Percentiles rank a stretch among this genome's conserved stretches.
Evolutionary conservation across 2,329 filamentous ascomycete species (phyloP).

Genomic region (Pseudocercospora eumusae): DNA sequence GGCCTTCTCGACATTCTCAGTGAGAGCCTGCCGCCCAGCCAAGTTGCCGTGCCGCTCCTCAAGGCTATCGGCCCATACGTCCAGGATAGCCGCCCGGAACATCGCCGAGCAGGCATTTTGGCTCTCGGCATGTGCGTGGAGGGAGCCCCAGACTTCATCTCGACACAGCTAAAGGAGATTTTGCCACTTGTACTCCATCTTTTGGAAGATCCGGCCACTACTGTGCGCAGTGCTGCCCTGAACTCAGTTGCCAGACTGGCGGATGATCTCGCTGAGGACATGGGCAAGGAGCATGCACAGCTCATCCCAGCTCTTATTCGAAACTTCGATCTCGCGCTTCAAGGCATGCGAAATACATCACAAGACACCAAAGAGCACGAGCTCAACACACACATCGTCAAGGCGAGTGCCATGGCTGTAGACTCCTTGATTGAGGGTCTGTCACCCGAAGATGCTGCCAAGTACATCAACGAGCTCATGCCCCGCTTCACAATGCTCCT

Average conservation of each 20-base stretch:
- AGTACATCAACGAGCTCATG: slow-evolving; percentile 80
- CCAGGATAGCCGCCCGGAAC: slow-evolving; percentile 69
- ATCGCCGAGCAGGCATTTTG: slow-evolving; percentile 86
- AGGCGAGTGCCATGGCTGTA: slow-evolving; percentile 83
- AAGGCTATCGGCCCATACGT: slow-evolving; percentile 84
- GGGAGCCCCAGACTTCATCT: slow-evolving; percentile 95
- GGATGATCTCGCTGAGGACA: slow-evolving; percentile 89
- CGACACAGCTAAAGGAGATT: slow-evolving; percentile 83
- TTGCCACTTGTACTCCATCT: slow-evolving; percentile 82
- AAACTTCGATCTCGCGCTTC: slow-evolving; percentile 81
- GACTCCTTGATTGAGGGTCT: slow-evolving; percentile 88
- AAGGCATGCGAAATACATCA: slow-evolving; percentile 59
- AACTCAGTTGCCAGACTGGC: slow-evolving; percentile 86
- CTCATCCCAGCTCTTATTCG: slow-evolving; percentile 82
- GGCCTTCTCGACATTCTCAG: slow-evolving; percentile 87
- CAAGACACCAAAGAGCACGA: slow-evolving; percentile 57
- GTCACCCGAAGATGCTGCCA: slow-evolving; percentile 75
- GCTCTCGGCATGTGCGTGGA: slow-evolving; percentile 92
- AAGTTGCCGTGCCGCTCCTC: slow-evolving; percentile 89
- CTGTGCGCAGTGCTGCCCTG: slow-evolving; percentile 83
- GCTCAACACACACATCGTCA: slow-evolving; percentile 81
- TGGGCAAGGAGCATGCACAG: slow-evolving; percentile 79
- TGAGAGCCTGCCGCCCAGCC: slow-evolving; percentile 83
- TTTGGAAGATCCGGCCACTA: slow-evolving; percentile 78
- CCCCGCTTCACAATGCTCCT: slow-evolving; percentile 82